Percentiles rank a stretch among this genome's conserved stretches.
phyloP scores from a whole-genome alignment of 2,329 filamentous ascomycete genomes.

The Claviceps sorghi region DNA sequence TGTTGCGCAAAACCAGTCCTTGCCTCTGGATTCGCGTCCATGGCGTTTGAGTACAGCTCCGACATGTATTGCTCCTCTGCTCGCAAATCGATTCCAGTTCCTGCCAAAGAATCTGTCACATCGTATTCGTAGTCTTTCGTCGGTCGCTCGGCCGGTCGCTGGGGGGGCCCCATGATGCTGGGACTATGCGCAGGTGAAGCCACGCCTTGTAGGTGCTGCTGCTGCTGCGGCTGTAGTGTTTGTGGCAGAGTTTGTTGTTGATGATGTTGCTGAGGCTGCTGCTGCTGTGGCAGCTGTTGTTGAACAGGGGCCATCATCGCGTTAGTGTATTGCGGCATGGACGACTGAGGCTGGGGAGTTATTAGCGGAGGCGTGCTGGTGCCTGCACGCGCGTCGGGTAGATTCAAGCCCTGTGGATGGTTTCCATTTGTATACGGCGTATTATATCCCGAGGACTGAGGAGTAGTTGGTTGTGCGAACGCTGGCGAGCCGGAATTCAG shows the following conservation, averaged over 20 bases:
- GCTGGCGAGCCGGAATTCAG: constrained; percentile 22
- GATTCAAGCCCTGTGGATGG: constrained; percentile 19
- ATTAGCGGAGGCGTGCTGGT: constrained; percentile 18
- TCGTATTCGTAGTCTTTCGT: constrained; percentile 54
- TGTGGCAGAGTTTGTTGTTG: background rate
- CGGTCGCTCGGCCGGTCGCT: constrained; percentile 45
- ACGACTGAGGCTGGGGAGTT: constrained; percentile 15
- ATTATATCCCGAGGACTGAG: constrained; percentile 18
- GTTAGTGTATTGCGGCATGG: constrained; percentile 15
- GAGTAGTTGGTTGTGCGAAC: constrained; percentile 20
- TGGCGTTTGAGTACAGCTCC: constrained; percentile 43
- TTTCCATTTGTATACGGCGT: constrained; percentile 26
- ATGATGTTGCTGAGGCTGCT: constrained; percentile 5
- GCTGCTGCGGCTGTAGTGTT: background rate
- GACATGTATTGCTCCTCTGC: constrained; percentile 76
- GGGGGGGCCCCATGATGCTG: constrained; percentile 41
- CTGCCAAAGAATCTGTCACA: constrained; percentile 67
- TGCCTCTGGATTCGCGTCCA: constrained; percentile 29
- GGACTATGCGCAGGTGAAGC: constrained; percentile 14
- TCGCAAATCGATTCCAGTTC: constrained; percentile 73
- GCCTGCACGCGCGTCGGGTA: constrained; percentile 20
- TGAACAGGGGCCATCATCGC: constrained; percentile 17
- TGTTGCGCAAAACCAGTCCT: constrained; percentile 37
- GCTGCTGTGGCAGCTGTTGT: constrained; percentile 1
- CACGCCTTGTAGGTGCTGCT: constrained; percentile 6